phyloP scores from a whole-genome alignment of 2,329 filamentous ascomycete genomes.

The Penicillium palitans region DNA sequence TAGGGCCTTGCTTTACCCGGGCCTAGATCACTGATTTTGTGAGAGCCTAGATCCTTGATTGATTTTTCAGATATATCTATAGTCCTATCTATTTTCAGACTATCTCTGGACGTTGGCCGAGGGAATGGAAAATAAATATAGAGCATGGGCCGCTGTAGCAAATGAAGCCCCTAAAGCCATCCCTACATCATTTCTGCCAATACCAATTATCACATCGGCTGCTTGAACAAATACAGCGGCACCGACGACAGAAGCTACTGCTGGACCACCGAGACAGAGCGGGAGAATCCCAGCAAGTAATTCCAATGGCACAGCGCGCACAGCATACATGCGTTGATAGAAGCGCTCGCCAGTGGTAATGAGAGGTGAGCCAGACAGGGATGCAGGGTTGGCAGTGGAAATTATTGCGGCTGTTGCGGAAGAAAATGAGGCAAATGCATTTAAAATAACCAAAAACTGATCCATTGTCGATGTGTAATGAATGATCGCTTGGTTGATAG shows the following conservation, averaged over 20 bases:
- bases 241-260: neutral
- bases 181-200: neutral
- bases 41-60: no score
- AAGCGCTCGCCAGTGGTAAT: neutral
- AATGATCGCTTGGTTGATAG: neutral
- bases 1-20: no score
- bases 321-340: neutral
- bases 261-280: neutral
- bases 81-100: no score
- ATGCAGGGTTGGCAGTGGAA: neutral
- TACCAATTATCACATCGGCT: neutral
- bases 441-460: neutral
- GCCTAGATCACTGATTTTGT: no score
- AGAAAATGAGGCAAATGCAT: neutral
- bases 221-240: neutral
- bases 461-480: neutral
- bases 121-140: neutral
- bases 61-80: no score
- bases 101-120: no score
- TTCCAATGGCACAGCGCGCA: neutral
- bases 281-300: neutral
- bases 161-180: neutral
- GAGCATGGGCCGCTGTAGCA: neutral
- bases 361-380: neutral
- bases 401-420: neutral